Evolutionary conservation across 345 rosid species (phyloP).

Genomic region (Triadica sebifera): DNA sequence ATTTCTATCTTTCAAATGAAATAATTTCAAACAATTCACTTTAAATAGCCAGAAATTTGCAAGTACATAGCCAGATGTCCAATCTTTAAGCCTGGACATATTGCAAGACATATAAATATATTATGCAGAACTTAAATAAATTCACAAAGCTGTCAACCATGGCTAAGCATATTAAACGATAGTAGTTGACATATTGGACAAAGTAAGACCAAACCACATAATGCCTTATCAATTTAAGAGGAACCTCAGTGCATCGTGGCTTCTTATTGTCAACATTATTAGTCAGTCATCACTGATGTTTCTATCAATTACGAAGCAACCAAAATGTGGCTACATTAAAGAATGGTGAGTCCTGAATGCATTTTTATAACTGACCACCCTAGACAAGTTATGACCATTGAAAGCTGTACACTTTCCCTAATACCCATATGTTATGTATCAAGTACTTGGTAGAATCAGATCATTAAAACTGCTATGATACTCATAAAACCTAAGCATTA

Average conservation of each 20-base stretch:
- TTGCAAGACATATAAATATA: not conserved
- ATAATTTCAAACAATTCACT: not conserved
- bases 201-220: not conserved
- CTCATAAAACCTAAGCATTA: not conserved
- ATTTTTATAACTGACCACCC: not conserved
- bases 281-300: not conserved
- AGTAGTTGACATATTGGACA: not conserved
- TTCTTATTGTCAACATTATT: not conserved
- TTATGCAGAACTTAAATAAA: too few species aligned
- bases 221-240: not conserved
- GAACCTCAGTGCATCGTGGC: not conserved
- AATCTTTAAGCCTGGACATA: not conserved
- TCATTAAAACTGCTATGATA: not conserved
- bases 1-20: not conserved
- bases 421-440: not conserved
- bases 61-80: not conserved
- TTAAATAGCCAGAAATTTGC: not conserved
- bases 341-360: not conserved
- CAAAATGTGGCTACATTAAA: not conserved
- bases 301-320: not conserved
- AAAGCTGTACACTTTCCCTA: not conserved
- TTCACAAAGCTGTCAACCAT: not conserved
- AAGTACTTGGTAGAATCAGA: not conserved
- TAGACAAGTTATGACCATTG: not conserved
- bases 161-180: not conserved